Conservation (phyloP, 139 green algal genomes). For the Chlorella sp. region DNA sequence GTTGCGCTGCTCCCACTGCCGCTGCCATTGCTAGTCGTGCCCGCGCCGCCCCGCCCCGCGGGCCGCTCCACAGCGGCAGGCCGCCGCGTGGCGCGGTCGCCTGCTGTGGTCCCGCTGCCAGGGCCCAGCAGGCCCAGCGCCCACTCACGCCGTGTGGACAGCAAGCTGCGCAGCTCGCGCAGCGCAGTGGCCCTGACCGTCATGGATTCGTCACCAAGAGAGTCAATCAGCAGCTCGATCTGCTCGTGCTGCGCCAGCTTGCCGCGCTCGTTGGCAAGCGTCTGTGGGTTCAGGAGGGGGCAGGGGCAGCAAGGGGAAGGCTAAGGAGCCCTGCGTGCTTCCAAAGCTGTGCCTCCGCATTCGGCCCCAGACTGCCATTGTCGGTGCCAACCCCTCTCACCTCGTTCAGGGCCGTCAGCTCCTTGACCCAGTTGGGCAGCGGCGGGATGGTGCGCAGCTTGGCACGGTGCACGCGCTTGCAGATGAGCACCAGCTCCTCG, state of each 20-base stretch:
- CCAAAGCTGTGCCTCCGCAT: no score
- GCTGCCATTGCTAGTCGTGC: not conserved
- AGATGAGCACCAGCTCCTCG: conserved; percentile 51
- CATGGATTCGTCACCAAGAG: conserved; percentile 62
- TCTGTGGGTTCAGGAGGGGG: not conserved
- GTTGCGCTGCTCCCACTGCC: not conserved
- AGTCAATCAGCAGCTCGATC: conserved; percentile 59
- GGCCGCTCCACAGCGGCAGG: no score
- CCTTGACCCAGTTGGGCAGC: conserved; percentile 56
- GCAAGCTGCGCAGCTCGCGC: conserved; percentile 63
- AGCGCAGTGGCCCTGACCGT: conserved; percentile 54
- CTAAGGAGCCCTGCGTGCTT: no score
- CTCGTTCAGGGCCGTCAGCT: conserved; percentile 39
- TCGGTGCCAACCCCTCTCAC: not conserved
- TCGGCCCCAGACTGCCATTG: no score
- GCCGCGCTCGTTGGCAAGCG: conserved; percentile 56
- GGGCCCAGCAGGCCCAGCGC: conserved; percentile 49
- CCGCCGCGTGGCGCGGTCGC: no score
- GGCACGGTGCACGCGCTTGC: conserved; percentile 2
- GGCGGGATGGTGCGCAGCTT: conserved; percentile 57
- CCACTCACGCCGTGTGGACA: conserved; percentile 57
- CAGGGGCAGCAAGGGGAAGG: not conserved
- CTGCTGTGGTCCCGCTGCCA: not conserved
- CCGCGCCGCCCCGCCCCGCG: no score
- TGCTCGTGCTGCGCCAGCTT: conserved; percentile 42